Percentiles rank a stretch among this genome's conserved stretches.
Conservation (phyloP, 2,329 filamentous ascomycete genomes). For the Colletotrichum liriopes region DNA sequence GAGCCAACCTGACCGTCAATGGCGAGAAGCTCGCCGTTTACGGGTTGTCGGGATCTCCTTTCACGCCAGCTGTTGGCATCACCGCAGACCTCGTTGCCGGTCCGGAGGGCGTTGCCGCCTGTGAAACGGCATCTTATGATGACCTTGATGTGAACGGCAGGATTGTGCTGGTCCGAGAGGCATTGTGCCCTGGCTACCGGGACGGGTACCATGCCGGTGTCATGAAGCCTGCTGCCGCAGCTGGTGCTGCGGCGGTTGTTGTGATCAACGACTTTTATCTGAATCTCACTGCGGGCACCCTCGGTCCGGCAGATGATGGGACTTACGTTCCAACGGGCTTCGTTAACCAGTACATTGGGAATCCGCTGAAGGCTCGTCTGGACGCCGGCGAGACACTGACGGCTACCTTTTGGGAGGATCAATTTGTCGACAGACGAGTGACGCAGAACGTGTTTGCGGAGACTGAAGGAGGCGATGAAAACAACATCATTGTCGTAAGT, state of each 20-base stretch:
- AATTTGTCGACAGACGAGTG: constrained; percentile 55
- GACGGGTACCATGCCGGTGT: constrained; percentile 50
- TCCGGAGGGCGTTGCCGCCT: constrained; percentile 48
- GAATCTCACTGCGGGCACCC: constrained; percentile 50
- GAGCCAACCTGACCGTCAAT: constrained; percentile 44
- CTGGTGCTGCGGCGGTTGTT: constrained; percentile 51
- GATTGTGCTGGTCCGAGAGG: constrained; percentile 52
- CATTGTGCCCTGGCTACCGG: constrained; percentile 49
- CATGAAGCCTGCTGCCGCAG: constrained; percentile 49
- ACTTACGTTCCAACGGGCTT: constrained; percentile 50
- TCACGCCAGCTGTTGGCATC: constrained; percentile 50
- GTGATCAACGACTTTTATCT: constrained; percentile 51
- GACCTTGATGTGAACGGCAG: constrained; percentile 49
- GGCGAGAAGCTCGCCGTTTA: constrained; percentile 48
- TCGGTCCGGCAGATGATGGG: constrained; percentile 48
- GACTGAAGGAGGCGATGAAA: constrained; percentile 59
- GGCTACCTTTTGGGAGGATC: constrained; percentile 54
- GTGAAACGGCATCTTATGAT: constrained; percentile 48
- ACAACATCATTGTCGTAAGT: constrained; percentile 56
- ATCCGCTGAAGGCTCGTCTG: constrained; percentile 50
- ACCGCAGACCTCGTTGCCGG: constrained; percentile 48
- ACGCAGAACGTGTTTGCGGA: constrained; percentile 63
- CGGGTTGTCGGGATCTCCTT: constrained; percentile 51
- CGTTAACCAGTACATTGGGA: constrained; percentile 51
- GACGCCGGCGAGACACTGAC: constrained; percentile 52